Evolutionary conservation across 148 eudicot species (phyloP), one percentile per base, ranked within the genome.

Genomic region (Nepenthes gracilis): DNA sequence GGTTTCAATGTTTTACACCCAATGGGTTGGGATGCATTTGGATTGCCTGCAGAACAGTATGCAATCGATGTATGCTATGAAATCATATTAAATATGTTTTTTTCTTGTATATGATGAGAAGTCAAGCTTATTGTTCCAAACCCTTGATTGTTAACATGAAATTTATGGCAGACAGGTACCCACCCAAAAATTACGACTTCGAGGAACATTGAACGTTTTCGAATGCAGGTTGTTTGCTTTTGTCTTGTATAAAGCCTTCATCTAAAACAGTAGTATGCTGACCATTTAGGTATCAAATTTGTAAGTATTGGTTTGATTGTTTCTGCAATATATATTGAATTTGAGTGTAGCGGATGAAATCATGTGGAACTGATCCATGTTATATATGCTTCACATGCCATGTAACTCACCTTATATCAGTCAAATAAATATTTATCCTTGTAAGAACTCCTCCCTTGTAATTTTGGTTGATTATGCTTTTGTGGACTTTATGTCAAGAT

Each of bases 21-120:
- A 4, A 93, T 89, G 97, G 99, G 99, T 67, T 93, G 99, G 99
- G 99, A 93, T 80, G 99, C 99, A 40, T 93, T 93, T 74, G 99
- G 99, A 45, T 77, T 93, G 79, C 99, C 99, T 38, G 99, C 97
- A 3, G 99, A 93, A 74, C 99, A 93, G 74, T 93, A 93, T 70
- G 99, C 99, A 50, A 93, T 93, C 70, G 84, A 93, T 83, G 99
- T 89, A 69, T 67, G 69, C 54, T 62, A 55, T 61, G 47, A 58
- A 35, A 50, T 57, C 58, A 36, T 35, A 59, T 36, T 15, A 23
- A 23, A 56, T 36, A 65, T 58, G 32, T 13, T 67, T 74, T 54
- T 36, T 23, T 54, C 2, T 47, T 23, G 1, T 67, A 12, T 61
- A 54, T 13, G 51, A 56, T 51, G 50, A 64, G 49, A 12, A 54